phyloP scores from a whole-genome alignment of 129 eudicot species.

The Cynara cardunculus region DNA sequence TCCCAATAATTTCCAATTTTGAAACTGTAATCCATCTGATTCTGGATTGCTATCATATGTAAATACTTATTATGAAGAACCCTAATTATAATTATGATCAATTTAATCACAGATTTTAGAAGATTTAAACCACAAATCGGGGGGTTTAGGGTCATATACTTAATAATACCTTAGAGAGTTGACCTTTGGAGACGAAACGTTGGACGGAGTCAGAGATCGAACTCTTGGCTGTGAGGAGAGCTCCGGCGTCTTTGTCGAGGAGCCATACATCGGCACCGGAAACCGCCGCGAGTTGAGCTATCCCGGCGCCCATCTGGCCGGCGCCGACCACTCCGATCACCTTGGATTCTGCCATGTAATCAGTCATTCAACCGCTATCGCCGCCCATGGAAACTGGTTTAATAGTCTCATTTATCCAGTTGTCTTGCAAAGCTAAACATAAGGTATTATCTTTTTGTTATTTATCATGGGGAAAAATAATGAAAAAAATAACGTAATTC shows the following conservation, averaged over 20 bases:
- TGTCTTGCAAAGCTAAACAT: background rate
- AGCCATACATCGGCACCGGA: slow-evolving; percentile 69
- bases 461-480: too few species aligned
- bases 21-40: background rate
- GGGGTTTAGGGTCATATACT: background rate
- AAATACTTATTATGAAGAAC: background rate
- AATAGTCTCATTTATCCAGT: background rate
- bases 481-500: too few species aligned
- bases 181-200: slow-evolving; percentile 61
- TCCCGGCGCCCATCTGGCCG: slow-evolving; percentile 98
- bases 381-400: background rate
- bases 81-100: background rate
- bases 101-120: background rate
- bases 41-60: background rate
- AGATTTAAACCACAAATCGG: background rate
- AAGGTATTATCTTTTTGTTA: too few species aligned
- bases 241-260: slow-evolving; percentile 55
- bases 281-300: slow-evolving; percentile 84
- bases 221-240: slow-evolving; percentile 43
- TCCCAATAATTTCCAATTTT: background rate
- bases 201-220: slow-evolving; percentile 58
- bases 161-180: slow-evolving; percentile 54
- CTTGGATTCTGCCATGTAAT: slow-evolving; percentile 45
- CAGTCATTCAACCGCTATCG: background rate
- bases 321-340: slow-evolving; percentile 84